Base-by-base conservation (phyloP, 306 rosid species). In the Vigna trinervia region DNA sequence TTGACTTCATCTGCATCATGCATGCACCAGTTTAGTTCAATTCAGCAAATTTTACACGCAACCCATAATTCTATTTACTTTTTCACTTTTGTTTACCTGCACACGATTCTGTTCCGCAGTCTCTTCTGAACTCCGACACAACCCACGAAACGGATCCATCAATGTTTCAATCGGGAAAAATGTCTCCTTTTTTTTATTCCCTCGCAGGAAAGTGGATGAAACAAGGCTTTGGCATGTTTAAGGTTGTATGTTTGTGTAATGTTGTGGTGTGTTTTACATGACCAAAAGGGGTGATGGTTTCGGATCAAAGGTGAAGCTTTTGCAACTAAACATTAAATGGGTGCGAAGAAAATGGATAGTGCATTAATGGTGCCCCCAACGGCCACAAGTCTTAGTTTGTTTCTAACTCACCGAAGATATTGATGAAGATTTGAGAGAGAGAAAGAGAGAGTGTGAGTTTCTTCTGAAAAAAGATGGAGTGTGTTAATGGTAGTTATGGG, bases 331-430 rank as follows among this genome's bases (percentile, higher is more conserved):
- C 75, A 79, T 75, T 76, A 72, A 82, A 82, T 77, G 69, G 20
- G 32, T 72, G 30, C 59, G 69, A 75, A 59, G 66, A 65, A 65
- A 73, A 81, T 39, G 43, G 84, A 67, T 77, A 77, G 43, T 47
- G 57, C 84, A 85, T 75, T 79, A 76, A 76, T 85, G 77, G 72
- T 61, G 43, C 34, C 38, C 13, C 11, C 71, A 80, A 80, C 77
- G 52, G 77, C 77, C 80, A 73, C 20, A 5, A 14, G 54, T 80
- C 78, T 68, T 84, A 12, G 78, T 67, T 60, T 81, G 81, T 58
- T 61, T 81, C 83, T 74, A 75, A 80, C 76, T 60, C 91, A 78
- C 89, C 85, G 80, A 84, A 80, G 73, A 19, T 22, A 66, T 66
- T 41, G 20, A 66, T 66, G 71, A 17, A 19, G 15, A 30, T 60